phyloP scores from a whole-genome alignment of 495 filamentous ascomycete species.

The Xylona heveae region DNA sequence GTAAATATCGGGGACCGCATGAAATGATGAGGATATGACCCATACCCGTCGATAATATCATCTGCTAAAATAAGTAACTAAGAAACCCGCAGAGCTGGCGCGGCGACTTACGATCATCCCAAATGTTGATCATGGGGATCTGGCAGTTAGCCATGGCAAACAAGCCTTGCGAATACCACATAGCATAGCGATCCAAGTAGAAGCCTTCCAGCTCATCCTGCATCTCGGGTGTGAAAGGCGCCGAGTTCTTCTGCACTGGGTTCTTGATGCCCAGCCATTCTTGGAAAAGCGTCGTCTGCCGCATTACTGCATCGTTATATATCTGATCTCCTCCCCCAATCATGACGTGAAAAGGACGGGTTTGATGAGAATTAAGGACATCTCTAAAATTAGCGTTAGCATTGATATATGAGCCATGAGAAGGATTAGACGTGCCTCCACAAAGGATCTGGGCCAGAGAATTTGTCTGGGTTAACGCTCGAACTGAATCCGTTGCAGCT shows the following conservation, averaged over 20 bases:
- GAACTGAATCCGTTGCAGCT: conserved; percentile 90
- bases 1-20: conserved; percentile 83
- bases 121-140: conserved; percentile 97
- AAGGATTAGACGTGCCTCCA: no score
- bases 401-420: no score
- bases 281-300: conserved; percentile 49
- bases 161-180: conserved; percentile 89
- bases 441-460: conserved; percentile 84
- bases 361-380: conserved; percentile 81
- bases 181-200: conserved; percentile 67
- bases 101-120: no score
- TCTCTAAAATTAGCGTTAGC: no score
- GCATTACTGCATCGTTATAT: conserved; percentile 72
- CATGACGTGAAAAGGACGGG: conserved; percentile 93
- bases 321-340: conserved; percentile 93
- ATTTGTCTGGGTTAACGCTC: conserved; percentile 49
- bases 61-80: no score
- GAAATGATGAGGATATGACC: conserved; percentile 78
- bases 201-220: conserved; percentile 69
- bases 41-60: conserved; percentile 93
- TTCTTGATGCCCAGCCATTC: conserved; percentile 74
- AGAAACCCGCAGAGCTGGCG: no score
- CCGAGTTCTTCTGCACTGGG: conserved; percentile 50
- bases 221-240: conserved; percentile 52
- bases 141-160: conserved; percentile 84